A percentile compares a stretch with the other conserved stretches of the same genome.
These are phyloP conservation scores for Baorangia bicolor DNA, from an alignment of 768 basidiomycete genomes.

Conservation along the genomic window DNA sequence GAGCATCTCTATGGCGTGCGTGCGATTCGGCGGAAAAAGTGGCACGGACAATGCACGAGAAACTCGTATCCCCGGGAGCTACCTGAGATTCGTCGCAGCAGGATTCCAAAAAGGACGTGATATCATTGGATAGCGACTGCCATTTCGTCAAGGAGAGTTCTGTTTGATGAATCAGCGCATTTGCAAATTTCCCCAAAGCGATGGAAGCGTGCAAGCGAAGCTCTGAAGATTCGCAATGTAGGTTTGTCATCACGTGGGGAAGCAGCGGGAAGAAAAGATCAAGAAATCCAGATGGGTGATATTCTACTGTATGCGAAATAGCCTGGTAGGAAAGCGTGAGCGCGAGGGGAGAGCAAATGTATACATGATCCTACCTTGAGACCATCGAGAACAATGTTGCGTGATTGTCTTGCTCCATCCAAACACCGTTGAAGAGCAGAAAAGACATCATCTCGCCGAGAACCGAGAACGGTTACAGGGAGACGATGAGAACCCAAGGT, in stretches of 20 bases:
- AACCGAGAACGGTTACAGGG: slow-evolving; percentile 39
- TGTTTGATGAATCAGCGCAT: slow-evolving; percentile 29
- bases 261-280: slow-evolving; percentile 20
- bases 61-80: slow-evolving; percentile 4
- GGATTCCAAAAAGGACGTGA: slow-evolving; percentile 28
- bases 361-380: slow-evolving; percentile 25
- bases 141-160: slow-evolving; percentile 32
- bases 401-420: slow-evolving; percentile 22
- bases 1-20: slow-evolving; percentile 24
- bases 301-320: slow-evolving; percentile 23
- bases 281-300: slow-evolving; percentile 17
- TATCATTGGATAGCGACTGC: slow-evolving; percentile 23
- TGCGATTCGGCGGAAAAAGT: slow-evolving; percentile 29
- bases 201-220: slow-evolving; percentile 23
- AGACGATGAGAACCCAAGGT: slow-evolving; percentile 50
- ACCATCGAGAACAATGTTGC: slow-evolving; percentile 22
- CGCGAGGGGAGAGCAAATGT: not conserved
- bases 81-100: slow-evolving; percentile 9
- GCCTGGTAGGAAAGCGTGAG: slow-evolving; percentile 21
- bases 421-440: slow-evolving; percentile 39
- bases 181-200: slow-evolving; percentile 26
- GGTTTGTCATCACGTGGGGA: slow-evolving; percentile 17
- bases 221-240: slow-evolving; percentile 14
- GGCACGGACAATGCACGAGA: slow-evolving; percentile 27
- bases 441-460: slow-evolving; percentile 33